Evolutionary conservation across 371 early-diverging fungal genomes (phyloP), one percentile per base, ranked within the genome.

Genomic region (Nematocida displodere): DNA sequence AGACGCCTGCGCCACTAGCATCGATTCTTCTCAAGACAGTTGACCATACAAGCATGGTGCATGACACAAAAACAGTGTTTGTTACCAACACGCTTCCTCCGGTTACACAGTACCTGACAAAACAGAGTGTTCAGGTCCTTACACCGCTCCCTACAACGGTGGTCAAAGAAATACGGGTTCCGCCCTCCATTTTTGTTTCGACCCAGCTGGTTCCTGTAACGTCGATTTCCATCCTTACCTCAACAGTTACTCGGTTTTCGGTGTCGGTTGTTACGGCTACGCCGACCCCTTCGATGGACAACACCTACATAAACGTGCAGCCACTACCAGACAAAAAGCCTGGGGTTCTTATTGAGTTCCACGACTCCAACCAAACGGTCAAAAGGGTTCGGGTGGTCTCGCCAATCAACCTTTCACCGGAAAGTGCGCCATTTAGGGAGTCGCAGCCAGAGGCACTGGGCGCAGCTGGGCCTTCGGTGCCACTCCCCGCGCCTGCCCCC

Each of bases 321-420:
- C 75, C 75, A 7, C 59, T 71, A 29, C 11, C 5, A 13, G 37
- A 36, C 17, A 28, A 33, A 3, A 5, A 13, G 8, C 40, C 59
- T 15, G 75, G 75, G 8, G 44, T 71, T 8, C 15, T 49, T 22
- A 29, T 71, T 13, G 75, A 71, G 42, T 71, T 71, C 8, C 75
- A 71, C 36, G 61, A 71, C 39, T 56, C 59, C 8, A 58, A 71
- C 20, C 39, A 71, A 28, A 37, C 58, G 22, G 34, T 42, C 8
- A 71, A 71, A 61, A 37, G 17, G 31, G 75, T 71, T 5, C 58
- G 50, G 17, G 75, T 71, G 17, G 34, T 71, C 24, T 4, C 29
- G 3, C 63, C 54, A 13, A 33, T 49, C 37, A 17, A 11, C n/a
- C 26, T 49, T 53, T 13, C 24, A 24, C 20, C 54, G 24, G 54